These are phyloP conservation scores for Metschnikowia orientalis DNA, from an alignment of 805 yeast species.

Conservation along the genomic window DNA sequence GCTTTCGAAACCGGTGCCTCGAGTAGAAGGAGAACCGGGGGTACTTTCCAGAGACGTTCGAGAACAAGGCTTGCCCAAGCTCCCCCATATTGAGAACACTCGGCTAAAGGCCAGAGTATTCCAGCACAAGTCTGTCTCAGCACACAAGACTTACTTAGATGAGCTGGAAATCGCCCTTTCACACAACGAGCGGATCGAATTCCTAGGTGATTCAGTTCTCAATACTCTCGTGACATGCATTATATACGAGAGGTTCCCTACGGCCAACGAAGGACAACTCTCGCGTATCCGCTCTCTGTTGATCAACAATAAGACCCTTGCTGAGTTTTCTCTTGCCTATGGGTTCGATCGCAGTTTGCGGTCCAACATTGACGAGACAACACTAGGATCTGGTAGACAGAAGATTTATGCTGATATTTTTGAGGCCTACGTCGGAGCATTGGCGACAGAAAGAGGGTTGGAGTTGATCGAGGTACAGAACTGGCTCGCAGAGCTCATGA, in stretches of 20 bases:
- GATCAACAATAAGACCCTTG: constrained; percentile 68
- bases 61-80: constrained; percentile 47
- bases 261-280: constrained; percentile 74
- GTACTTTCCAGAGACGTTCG: too few species aligned
- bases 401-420: constrained; percentile 85
- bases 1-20: too few species aligned
- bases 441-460: constrained; percentile 52
- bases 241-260: constrained; percentile 61
- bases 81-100: constrained; percentile 64
- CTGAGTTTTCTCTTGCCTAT: constrained; percentile 66
- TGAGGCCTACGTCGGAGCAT: constrained; percentile 91
- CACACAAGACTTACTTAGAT: constrained; percentile 52
- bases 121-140: constrained; percentile 70
- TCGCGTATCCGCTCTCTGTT: constrained; percentile 65
- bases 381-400: constrained; percentile 48
- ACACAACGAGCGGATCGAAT: constrained; percentile 86
- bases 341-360: constrained; percentile 57
- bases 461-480: constrained; percentile 46
- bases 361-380: constrained; percentile 44
- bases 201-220: constrained; percentile 83
- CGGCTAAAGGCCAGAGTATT: constrained; percentile 66
- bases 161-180: constrained; percentile 53
- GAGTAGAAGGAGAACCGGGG: too few species aligned
- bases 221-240: constrained; percentile 68
- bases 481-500: constrained; percentile 54